These are phyloP conservation scores for Hamigera avellanea DNA, from an alignment of 495 filamentous ascomycete genomes.

Conservation along the genomic window DNA sequence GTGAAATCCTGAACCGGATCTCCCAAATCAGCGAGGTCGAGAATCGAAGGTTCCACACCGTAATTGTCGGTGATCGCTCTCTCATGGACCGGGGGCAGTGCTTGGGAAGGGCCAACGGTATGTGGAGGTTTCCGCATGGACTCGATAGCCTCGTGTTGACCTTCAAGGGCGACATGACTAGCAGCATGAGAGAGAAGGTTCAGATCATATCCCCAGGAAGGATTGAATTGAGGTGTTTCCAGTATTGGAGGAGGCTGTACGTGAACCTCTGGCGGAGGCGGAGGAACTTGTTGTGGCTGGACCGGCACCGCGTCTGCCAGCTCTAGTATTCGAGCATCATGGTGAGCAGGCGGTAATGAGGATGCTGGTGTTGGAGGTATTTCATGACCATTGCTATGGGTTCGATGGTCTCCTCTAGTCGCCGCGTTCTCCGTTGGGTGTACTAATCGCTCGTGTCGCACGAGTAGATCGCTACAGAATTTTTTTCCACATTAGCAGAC, in stretches of 20 bases:
- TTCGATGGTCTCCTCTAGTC: constrained; percentile 30
- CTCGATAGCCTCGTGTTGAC: constrained; percentile 34
- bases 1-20: constrained; percentile 41
- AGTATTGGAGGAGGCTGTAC: constrained; percentile 31
- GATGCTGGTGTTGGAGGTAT: constrained; percentile 24
- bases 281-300: constrained; percentile 26
- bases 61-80: constrained; percentile 34
- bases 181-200: constrained; percentile 39
- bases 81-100: constrained; percentile 22
- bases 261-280: constrained; percentile 27
- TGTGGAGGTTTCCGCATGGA: constrained; percentile 29
- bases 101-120: constrained; percentile 18
- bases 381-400: constrained; percentile 21
- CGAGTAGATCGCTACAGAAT: constrained; percentile 48
- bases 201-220: constrained; percentile 39
- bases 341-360: constrained; percentile 27
- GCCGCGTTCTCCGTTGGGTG: constrained; percentile 48
- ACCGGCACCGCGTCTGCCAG: constrained; percentile 33
- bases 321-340: constrained; percentile 38
- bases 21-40: constrained; percentile 34
- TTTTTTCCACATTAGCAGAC: constrained; percentile 17
- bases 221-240: constrained; percentile 36
- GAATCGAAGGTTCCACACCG: constrained; percentile 34
- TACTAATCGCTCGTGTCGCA: constrained; percentile 63
- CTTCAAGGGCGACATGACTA: constrained; percentile 37